Base-by-base conservation (phyloP, 305 asterid genomes). In the Fraxinus paxiana region DNA sequence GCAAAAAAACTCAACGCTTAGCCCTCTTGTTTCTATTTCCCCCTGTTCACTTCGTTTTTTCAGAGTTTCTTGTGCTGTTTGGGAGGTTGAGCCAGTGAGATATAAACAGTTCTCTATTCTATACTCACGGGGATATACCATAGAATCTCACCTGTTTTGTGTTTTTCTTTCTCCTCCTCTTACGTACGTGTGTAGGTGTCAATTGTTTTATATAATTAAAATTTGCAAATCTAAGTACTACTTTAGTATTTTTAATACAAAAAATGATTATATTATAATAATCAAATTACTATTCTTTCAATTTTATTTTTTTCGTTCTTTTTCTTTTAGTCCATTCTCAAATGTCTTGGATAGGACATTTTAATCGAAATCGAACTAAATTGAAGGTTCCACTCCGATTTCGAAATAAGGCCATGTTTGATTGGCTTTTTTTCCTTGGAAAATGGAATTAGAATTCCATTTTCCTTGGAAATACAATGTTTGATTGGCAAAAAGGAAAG, bases 51-150 rank as follows among this genome's bases (percentile, higher is more conserved):
- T 59, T 81, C 80, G 76, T 28, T 28, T 28, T 48, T 77, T 73
- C 72, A 82, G 77, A 34, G 48, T 76, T 33, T 28, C 41, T 82
- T 31, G 70, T 10, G 77, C 74, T 38, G 85, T 37, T 35, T 34
- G 46, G 81, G 70, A 48, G 77, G 77, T 5, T 34, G 79, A 17
- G 82, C 81, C 67, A 83, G 33, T 31, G 65, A 75, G 82, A 81
- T 76, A 65, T 72, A 77, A 22, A 48, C 80, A 78, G 73, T 48
- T 73, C 76, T 86, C 72, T 83, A 81, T 82, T 69, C 84, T 76
- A 72, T 30, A 67, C 80, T 65, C 75, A 71, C 69, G 78, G 81
- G 96, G 87, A 93, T 93, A 93, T 93, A 83, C 96, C 90, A 82
- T 80, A 73, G 91, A 83, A 85, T 90, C 93, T 63, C 83, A 61